Conservation (phyloP, 106 monocot species). For the Platanthera zijinensis region DNA sequence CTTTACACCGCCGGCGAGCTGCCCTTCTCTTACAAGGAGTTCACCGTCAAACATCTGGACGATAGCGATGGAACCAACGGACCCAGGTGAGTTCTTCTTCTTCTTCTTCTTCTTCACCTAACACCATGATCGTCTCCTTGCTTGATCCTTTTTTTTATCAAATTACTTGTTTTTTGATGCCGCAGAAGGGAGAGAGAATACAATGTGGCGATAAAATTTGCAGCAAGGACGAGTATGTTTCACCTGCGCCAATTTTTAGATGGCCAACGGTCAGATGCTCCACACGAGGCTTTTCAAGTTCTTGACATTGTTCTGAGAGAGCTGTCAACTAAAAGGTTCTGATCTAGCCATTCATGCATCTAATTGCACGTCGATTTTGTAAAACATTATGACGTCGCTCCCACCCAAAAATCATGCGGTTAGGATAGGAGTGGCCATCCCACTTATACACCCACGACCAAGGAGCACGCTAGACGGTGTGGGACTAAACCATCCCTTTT, state of each 20-base stretch:
- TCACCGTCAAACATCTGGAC: conserved; percentile 21
- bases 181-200: conserved; percentile 7
- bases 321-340: not conserved
- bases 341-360: not conserved
- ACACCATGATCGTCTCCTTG: too few relatives aligned
- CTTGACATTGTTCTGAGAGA: conserved; percentile 10
- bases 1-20: conserved; percentile 42
- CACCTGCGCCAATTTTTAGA: conserved; percentile 8
- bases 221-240: conserved; percentile 7
- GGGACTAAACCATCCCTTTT: not conserved
- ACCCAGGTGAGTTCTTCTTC: conserved; percentile 2
- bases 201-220: conserved; percentile 9
- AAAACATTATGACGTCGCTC: too few relatives aligned
- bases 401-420: too few relatives aligned
- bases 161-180: not conserved
- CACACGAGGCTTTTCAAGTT: conserved; percentile 8
- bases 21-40: conserved; percentile 35
- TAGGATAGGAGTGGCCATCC: too few relatives aligned
- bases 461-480: too few relatives aligned
- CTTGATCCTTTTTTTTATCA: not conserved
- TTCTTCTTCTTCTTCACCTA: not conserved
- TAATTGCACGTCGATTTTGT: too few relatives aligned
- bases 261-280: conserved; percentile 4
- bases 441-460: too few relatives aligned
- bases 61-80: conserved; percentile 18